Conservation (phyloP, 257 asterid species). For the Ajuga chamaepitys region DNA sequence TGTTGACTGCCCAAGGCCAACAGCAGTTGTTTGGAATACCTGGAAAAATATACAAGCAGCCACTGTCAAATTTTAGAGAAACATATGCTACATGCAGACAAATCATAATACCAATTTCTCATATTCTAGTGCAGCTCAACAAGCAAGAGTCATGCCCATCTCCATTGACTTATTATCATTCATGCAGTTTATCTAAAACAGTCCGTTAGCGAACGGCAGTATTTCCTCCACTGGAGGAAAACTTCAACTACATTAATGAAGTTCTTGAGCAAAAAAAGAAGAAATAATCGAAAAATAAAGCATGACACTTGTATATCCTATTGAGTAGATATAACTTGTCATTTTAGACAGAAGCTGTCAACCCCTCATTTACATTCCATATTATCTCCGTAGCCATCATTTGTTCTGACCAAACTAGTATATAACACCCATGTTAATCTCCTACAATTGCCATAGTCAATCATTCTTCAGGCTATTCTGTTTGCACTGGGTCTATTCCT, state of each 20-base stretch:
- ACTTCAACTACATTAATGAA: neutral
- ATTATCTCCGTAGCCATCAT: neutral
- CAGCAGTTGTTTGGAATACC: constrained; percentile 99
- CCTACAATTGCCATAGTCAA: neutral
- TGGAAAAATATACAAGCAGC: constrained; percentile 19
- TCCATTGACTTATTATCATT: neutral
- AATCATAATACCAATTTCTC: neutral
- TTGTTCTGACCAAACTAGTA: too few relatives aligned
- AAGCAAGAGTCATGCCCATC: neutral
- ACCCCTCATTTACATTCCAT: neutral
- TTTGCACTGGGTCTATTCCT: neutral
- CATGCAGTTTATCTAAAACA: neutral
- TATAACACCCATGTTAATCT: neutral
- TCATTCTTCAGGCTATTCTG: neutral
- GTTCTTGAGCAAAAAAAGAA: neutral
- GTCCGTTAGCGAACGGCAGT: neutral
- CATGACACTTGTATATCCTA: neutral
- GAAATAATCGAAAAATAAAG: neutral
- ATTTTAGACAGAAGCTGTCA: neutral
- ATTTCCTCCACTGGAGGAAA: neutral
- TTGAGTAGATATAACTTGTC: neutral
- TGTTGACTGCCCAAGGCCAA: constrained; percentile 97
- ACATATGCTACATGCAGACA: constrained; percentile 3
- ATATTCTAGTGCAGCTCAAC: neutral
- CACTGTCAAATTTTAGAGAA: constrained; percentile 5